Evolutionary conservation across 108 stramenopile species (phyloP), one percentile per base, ranked within the genome.

Genomic region (Conticribra weissflogii): DNA sequence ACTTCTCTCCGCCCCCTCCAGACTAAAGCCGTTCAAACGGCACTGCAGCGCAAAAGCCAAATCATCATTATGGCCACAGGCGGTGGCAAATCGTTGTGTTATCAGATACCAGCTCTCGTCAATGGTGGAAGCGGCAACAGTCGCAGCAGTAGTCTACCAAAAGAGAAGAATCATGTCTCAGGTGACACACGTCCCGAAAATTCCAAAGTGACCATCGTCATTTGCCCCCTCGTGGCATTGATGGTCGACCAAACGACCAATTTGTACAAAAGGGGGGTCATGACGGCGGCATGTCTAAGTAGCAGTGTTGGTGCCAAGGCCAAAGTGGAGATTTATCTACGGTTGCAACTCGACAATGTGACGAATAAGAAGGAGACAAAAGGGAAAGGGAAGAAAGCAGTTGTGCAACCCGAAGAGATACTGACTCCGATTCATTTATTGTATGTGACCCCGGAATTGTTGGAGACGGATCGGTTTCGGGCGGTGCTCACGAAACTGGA

Each of bases 361-460:
- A n/a, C n/a, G n/a, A n/a, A n/a, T n/a, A n/a, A 65, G 46, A 51
- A 46, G 36, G 56, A 48, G 45, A n/a, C 46, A 12, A 30, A 24
- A 66, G 70, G 54, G 47, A 48, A 46, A 52, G 68, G 54, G 46
- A 36, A 73, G 27, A 47, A 59, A 51, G 54, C 21, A 15, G 19
- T 3, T 1, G 63, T 22, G 31, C 17, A 32, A 28, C 36, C 31
- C 22, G 23, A 24, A 17, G 7, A n/a, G 4, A 41, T 56, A 57
- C 44, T 44, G 54, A 67, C 63, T 15, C 79, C 60, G 19, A 56
- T 95, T 22, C 86, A 89, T 46, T 67, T 99, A 12, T 81, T 99
- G 19, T 99, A 98, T 77, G 74, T 92, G 60, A 99, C 98, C 12
- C 99, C 99, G 3, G 99, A 99, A 77, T 86, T 92, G 47, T 86